phyloP scores from a whole-genome alignment of 2,329 filamentous ascomycete genomes.

The Phoma sp. region DNA sequence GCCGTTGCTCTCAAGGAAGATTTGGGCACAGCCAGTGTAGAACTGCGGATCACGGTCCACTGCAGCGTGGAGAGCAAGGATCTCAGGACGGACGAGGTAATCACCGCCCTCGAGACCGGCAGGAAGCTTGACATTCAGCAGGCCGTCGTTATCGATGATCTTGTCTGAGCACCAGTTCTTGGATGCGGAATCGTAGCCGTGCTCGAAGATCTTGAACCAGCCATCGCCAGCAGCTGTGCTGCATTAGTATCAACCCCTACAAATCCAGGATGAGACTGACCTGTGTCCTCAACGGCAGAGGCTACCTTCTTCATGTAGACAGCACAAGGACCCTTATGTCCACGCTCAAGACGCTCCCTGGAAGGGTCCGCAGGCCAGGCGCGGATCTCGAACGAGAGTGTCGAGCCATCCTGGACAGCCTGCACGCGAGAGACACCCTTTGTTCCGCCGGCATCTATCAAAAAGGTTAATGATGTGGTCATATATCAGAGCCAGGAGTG shows the following conservation, averaged over 20 bases:
- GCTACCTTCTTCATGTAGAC: conserved; percentile 75
- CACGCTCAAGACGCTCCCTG: conserved; percentile 63
- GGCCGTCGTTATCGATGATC: conserved; percentile 68
- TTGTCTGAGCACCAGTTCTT: conserved; percentile 73
- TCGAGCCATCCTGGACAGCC: conserved; percentile 56
- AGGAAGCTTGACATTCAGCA: conserved; percentile 68
- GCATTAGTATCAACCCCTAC: conserved; percentile 5
- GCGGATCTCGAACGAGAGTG: conserved; percentile 71
- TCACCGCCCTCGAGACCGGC: conserved; percentile 66
- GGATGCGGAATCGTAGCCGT: conserved; percentile 64
- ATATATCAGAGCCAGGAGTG: background rate
- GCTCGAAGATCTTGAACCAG: conserved; percentile 81
- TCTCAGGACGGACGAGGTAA: conserved; percentile 74
- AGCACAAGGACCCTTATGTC: conserved; percentile 72
- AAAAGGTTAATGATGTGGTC: conserved; percentile 17
- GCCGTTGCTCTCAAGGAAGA: conserved; percentile 64
- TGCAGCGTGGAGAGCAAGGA: conserved; percentile 71
- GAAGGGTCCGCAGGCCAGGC: conserved; percentile 62
- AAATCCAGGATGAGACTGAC: conserved; percentile 19
- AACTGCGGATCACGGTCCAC: conserved; percentile 66
- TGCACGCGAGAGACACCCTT: conserved; percentile 58
- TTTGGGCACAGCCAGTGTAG: conserved; percentile 74
- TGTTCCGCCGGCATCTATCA: conserved; percentile 55
- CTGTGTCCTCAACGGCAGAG: conserved; percentile 59
- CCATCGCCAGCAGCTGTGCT: conserved; percentile 59